Evolutionary conservation across 1,284 basidiomycete species (phyloP).

Genomic region (Rhodofomes roseus): DNA sequence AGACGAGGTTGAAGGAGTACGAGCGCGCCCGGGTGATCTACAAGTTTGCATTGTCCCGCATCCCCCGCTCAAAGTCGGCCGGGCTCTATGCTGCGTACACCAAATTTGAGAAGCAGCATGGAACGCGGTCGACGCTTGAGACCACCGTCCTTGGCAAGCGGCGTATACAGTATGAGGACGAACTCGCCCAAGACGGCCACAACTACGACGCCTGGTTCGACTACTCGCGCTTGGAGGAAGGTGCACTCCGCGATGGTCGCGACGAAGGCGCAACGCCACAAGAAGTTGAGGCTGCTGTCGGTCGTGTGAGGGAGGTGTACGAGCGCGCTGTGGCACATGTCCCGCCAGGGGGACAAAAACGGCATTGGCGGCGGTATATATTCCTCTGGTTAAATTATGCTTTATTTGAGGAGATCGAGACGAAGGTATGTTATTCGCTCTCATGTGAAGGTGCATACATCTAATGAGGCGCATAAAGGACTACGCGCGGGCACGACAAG

Average conservation of each 20-base stretch:
- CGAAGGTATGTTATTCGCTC: constrained; percentile 51
- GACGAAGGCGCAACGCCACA: constrained; percentile 74
- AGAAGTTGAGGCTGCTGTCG: constrained; percentile 55
- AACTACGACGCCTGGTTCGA: constrained; percentile 99
- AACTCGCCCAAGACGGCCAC: constrained; percentile 80
- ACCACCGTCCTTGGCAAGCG: constrained; percentile 94
- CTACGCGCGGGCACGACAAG: constrained; percentile 79
- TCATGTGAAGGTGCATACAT: neutral
- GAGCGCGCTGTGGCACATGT: constrained; percentile 96
- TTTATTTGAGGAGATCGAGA: constrained; percentile 95
- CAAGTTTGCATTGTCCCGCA: constrained; percentile 93
- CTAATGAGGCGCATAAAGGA: constrained; percentile 46
- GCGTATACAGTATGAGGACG: constrained; percentile 96
- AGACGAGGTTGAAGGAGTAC: constrained; percentile 92
- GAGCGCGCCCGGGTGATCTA: constrained; percentile 97
- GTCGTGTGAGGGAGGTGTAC: constrained; percentile 88
- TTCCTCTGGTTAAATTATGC: constrained; percentile 98
- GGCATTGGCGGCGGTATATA: constrained; percentile 95
- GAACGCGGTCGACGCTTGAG: constrained; percentile 85
- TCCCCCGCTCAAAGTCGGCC: constrained; percentile 88
- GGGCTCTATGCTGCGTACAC: constrained; percentile 88
- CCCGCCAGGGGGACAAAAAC: constrained; percentile 84
- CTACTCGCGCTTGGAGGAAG: constrained; percentile 91
- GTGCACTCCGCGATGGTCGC: constrained; percentile 70
- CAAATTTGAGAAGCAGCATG: constrained; percentile 98